Percentiles rank a stretch among this genome's conserved stretches.
Conservation (phyloP, 2,329 filamentous ascomycete species). For the Penicillium sp. region DNA sequence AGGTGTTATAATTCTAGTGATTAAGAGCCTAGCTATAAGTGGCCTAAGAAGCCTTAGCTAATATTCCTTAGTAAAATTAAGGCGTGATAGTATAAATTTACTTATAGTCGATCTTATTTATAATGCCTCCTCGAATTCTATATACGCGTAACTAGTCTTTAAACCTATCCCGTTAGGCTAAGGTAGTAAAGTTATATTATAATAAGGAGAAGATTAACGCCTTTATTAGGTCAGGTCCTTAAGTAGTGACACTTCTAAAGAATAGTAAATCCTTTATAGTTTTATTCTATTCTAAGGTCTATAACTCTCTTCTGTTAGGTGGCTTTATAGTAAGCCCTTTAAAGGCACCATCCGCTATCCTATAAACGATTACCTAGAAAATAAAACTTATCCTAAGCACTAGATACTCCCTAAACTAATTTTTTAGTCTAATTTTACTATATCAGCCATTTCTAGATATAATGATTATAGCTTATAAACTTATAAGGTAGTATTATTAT, state of each 20-base stretch:
- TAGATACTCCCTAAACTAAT: constrained; percentile 21
- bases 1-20: constrained; percentile 20
- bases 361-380: constrained; percentile 22
- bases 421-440: constrained; percentile 11
- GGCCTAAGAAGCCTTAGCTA: constrained; percentile 17
- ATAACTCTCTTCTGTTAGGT: constrained; percentile 18
- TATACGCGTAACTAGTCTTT: constrained; percentile 12
- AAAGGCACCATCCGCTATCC: constrained; percentile 20
- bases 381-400: constrained; percentile 22
- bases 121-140: constrained; percentile 15
- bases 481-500: neutral
- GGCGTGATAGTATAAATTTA: neutral
- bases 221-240: constrained; percentile 6
- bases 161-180: constrained; percentile 14
- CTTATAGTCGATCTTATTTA: constrained; percentile 15
- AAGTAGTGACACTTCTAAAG: constrained; percentile 13
- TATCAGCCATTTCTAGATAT: neutral
- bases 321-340: constrained; percentile 16
- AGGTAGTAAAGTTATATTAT: constrained; percentile 14
- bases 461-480: neutral
- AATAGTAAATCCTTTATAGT: constrained; percentile 11
- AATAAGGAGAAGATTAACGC: constrained; percentile 19
- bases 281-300: constrained; percentile 19
- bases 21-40: constrained; percentile 20
- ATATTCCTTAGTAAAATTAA: constrained; percentile 2